Percentiles rank a stretch among this genome's conserved stretches.
These are phyloP conservation scores for Neurospora sp. DNA, from an alignment of 495 filamentous ascomycete genomes.

Conservation along the genomic window DNA sequence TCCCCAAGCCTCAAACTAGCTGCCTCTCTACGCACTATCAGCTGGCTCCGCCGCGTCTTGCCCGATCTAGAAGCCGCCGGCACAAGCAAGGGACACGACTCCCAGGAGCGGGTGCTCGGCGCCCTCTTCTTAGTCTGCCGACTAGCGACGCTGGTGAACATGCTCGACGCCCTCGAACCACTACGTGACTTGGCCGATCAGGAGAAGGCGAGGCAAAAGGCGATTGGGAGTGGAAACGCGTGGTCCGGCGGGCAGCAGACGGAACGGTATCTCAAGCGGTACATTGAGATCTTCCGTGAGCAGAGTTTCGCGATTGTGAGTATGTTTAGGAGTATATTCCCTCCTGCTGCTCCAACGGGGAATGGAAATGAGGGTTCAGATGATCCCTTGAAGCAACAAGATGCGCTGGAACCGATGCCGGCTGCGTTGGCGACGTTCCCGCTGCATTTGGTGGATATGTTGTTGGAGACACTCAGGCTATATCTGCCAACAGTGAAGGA, in stretches of 20 bases:
- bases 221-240: conserved; percentile 21
- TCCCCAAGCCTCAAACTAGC: conserved; percentile 76
- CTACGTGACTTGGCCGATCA: conserved; percentile 83
- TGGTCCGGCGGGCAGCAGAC: conserved; percentile 84
- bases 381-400: conserved; percentile 15
- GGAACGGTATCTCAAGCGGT: conserved; percentile 86
- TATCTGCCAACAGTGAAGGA: conserved; percentile 84
- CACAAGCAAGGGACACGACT: conserved; percentile 34
- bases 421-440: conserved; percentile 77
- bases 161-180: conserved; percentile 76
- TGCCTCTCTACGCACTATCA: conserved; percentile 81
- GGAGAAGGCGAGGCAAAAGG: conserved; percentile 47
- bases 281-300: conserved; percentile 96
- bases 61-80: conserved; percentile 58
- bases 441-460: conserved; percentile 69
- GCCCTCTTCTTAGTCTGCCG: conserved; percentile 83
- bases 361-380: background rate
- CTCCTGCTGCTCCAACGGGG: conserved; percentile 26
- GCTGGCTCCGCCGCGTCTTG: conserved; percentile 79
- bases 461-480: conserved; percentile 63
- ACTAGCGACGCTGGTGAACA: conserved; percentile 65
- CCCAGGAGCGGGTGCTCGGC: conserved; percentile 56
- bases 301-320: conserved; percentile 93
- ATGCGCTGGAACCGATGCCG: conserved; percentile 60
- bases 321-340: conserved; percentile 86